Percentiles rank a stretch among this genome's conserved stretches.
Conservation (phyloP, 1,139 yeast species). For the Trichomonascaceae sp. region DNA sequence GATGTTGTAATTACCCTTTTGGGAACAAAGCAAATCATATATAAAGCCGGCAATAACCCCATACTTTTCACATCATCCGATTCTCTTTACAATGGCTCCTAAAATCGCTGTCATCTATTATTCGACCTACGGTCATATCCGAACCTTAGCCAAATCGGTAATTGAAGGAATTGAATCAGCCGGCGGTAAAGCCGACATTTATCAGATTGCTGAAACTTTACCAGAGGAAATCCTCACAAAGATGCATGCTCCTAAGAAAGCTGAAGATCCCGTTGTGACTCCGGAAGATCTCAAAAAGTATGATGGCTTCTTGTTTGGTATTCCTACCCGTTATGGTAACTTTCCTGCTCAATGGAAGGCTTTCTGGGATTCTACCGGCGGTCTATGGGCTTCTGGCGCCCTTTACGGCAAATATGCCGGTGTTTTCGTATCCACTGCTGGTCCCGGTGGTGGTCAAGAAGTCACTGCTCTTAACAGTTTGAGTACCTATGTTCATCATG, state of each 20-base stretch:
- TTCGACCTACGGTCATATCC: constrained; percentile 77
- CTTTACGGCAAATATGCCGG: constrained; percentile 74
- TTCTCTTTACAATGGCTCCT: too few species aligned
- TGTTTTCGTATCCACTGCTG: constrained; percentile 69
- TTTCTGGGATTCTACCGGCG: constrained; percentile 79
- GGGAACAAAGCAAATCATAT: not conserved
- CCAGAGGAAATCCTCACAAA: constrained; percentile 51
- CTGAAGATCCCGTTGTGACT: constrained; percentile 65
- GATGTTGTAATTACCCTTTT: not conserved
- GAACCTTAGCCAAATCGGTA: constrained; percentile 60
- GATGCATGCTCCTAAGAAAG: constrained; percentile 64
- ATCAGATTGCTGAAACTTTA: constrained; percentile 77
- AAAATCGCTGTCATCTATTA: constrained; percentile 67
- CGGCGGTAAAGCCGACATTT: constrained; percentile 61
- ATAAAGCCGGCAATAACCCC: too few species aligned
- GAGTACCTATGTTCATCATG: constrained; percentile 70
- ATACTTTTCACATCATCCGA: too few species aligned
- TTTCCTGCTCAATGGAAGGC: constrained; percentile 77
- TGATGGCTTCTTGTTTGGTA: constrained; percentile 74
- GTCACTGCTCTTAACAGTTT: constrained; percentile 57
- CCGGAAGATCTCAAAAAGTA: constrained; percentile 52
- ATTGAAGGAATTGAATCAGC: constrained; percentile 67
- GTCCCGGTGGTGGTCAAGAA: constrained; percentile 85
- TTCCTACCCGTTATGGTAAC: constrained; percentile 81
- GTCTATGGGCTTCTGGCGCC: constrained; percentile 73